Evolutionary conservation across 306 rosid species (phyloP), one percentile per base, ranked within the genome.

Genomic region (Lathyrus oleraceus): DNA sequence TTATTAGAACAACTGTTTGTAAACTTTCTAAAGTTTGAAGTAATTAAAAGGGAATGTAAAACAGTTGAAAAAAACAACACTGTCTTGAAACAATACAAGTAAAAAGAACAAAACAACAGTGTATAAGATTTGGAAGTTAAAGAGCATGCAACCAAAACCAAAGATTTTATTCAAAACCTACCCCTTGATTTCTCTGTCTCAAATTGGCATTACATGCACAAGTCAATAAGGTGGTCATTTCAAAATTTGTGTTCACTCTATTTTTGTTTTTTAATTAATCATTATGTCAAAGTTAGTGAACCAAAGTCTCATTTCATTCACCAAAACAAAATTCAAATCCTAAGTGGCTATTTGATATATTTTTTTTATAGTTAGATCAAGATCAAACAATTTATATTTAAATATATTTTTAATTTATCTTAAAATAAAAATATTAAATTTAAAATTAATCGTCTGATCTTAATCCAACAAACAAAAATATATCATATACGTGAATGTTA

Each of bases 161-260:
- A 23, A 35, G 63, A 78, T 70, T 54, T 38, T 45, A 30, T 68
- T 76, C 58, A 63, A 78, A 82, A 80, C 76, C 76, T 66, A 77
- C 23, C 32, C 27, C 0, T 59, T 70, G 72, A 80, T 58, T 70
- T 63, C 15, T 2, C 57, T 45, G 65, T 49, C 70, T 16, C 67
- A 75, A 67, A 56, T 76, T 80, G 83, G 74, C 83, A 38, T 79
- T 75, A 81, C 84, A 39, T 78, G 81, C 79, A 48, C 58, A 72
- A 80, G 85, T 79, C 85, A 84, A 35, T 35, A 7, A 69, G 87
- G 82, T 12, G 44, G 65, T 73, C 59, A 67, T 76, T 78, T 82
- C 66, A 49, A 38, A 64, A 16, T 61, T 78, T 71, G 74, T 35
- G 39, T 35, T 35, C 78, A 65, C 70, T 58, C 40, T 10, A 10